phyloP scores from a whole-genome alignment of 371 early-diverging fungal species.

The Funneliformis caledonium region DNA sequence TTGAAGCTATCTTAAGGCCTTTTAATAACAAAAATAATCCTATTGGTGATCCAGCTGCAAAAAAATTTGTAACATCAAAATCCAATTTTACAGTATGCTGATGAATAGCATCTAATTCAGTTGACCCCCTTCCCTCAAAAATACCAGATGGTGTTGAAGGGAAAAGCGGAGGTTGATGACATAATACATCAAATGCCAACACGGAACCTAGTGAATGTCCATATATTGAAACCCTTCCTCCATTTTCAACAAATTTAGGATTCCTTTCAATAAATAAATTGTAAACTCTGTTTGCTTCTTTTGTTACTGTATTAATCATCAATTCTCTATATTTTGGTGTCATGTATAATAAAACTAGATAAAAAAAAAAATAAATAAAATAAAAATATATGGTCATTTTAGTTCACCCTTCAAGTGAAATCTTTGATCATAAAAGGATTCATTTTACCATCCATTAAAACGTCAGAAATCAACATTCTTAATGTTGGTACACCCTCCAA shows the following conservation, averaged over 20 bases:
- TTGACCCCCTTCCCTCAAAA: constrained; percentile 45
- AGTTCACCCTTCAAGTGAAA: background rate
- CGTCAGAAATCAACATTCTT: constrained; percentile 79
- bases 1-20: constrained; percentile 64
- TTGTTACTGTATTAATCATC: constrained; percentile 75
- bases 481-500: constrained; percentile 83
- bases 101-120: constrained; percentile 11
- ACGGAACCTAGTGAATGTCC: constrained; percentile 85
- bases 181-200: constrained; percentile 78
- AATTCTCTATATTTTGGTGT: constrained; percentile 79
- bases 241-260: constrained; percentile 69
- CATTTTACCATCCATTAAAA: constrained; percentile 73
- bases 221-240: constrained; percentile 75
- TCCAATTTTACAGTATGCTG: constrained; percentile 44
- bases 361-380: background rate
- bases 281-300: constrained; percentile 77
- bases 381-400: background rate
- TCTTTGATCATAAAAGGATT: background rate
- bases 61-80: constrained; percentile 63
- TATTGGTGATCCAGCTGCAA: constrained; percentile 78
- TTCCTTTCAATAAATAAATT: constrained; percentile 65
- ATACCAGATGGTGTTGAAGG: constrained; percentile 44
- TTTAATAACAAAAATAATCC: constrained; percentile 78
- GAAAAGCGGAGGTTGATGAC: constrained; percentile 60
- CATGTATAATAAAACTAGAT: constrained; percentile 79